Percentiles rank a stretch among this genome's conserved stretches.
Conservation (phyloP, 257 asterid species). For the Capsicum pubescens region DNA sequence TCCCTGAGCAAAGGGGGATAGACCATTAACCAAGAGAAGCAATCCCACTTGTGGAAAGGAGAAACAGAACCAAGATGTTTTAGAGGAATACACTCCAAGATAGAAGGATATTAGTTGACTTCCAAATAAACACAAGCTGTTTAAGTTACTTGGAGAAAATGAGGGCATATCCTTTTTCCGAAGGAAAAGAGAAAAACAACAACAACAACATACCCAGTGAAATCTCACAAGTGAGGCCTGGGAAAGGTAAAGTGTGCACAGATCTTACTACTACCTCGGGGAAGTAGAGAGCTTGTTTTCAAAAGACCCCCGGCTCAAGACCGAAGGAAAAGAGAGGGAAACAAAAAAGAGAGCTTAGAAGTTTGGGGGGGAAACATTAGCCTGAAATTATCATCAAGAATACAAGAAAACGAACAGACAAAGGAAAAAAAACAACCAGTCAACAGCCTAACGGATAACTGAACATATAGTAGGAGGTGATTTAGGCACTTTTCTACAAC, state of each 20-base stretch:
- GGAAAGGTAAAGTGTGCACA: no score
- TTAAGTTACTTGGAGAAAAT: neutral
- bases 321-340: neutral
- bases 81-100: neutral
- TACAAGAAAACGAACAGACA: neutral
- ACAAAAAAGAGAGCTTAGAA: neutral
- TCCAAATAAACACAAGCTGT: constrained; percentile 10
- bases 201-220: no score
- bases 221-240: no score
- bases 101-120: constrained; percentile 12
- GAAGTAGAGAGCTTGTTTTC: no score
- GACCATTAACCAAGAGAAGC: constrained; percentile 5
- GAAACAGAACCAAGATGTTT: neutral
- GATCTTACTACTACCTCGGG: no score
- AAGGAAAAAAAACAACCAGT: neutral
- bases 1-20: neutral
- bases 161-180: neutral
- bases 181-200: neutral
- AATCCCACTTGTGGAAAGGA: neutral
- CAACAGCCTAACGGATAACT: neutral
- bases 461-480: neutral
- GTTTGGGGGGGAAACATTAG: neutral
- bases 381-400: neutral
- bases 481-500: neutral
- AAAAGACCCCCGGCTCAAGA: no score